Base-by-base conservation (phyloP, 176 grass and related monocot genomes). In the Triticum timopheevii region DNA sequence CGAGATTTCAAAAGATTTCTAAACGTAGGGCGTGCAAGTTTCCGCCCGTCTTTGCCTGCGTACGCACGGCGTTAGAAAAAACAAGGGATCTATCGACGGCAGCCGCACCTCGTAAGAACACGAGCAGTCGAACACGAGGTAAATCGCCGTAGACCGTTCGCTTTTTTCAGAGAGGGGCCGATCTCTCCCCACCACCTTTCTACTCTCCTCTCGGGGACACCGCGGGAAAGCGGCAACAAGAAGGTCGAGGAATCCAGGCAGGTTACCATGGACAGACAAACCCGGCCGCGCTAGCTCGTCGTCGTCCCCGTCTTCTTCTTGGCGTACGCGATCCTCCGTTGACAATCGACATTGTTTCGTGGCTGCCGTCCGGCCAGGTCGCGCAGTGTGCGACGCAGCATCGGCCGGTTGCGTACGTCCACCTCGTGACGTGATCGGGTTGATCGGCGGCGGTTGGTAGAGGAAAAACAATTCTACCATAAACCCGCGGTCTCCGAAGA, bases 161-260 rank as follows among this genome's bases (percentile, higher is more conserved):
- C 58, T 80, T 83, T 34, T 7, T 67, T 59, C 13, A 80, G 31
- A 54, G 39, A 65, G 50, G 42, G 52, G 6, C 61, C 27, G 27
- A 49, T 47, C 9, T 27, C 13, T 8, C 13, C 39, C 20, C 3
- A 12, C 15, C 16, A 33, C 74, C 52, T 82, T 80, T 80, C 27
- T 52, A 84, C 89, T 42, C 76, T 80, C 68, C 76, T 80, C 68
- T 74, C 59, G 35, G 81, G 61, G 66, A 83, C 89, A 90, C 34
- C 74, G 25, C 24, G 24, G 36, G 28, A 85, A 85, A 65, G n/a
- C 34, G 25, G 25, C 25, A 65, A 38, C 15, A 1, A 49, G 1
- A 25, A n/a, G 40, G 28, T 17, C 50, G 8, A 76, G 28, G 61
- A 66, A 34, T 84, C 69, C 9, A 16, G 69, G 35, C 69, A 84